These are phyloP conservation scores for Prosopis cineraria DNA, from an alignment of 306 rosid genomes.

Conservation along the genomic window DNA sequence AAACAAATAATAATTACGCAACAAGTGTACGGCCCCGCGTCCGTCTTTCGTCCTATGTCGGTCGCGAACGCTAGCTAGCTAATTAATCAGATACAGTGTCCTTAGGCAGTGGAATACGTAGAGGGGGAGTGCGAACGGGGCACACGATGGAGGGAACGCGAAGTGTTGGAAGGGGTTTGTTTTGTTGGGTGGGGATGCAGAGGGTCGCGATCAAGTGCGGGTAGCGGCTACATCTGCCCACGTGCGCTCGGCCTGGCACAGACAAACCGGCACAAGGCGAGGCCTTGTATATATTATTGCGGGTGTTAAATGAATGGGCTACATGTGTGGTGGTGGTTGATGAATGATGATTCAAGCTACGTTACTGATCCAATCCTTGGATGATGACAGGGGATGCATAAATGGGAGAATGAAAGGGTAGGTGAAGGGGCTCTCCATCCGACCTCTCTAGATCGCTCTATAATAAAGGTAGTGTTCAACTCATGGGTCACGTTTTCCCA, in stretches of 20 bases:
- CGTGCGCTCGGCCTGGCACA: constrained; percentile 36
- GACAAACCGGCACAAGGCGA: constrained; percentile 9
- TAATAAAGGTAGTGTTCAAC: no score
- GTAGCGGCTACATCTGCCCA: constrained; percentile 27
- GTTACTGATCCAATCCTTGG: no score
- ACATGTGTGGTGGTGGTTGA: background rate
- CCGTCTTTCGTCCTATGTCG: background rate
- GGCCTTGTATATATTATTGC: background rate
- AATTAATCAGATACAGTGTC: no score
- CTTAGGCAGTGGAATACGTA: no score
- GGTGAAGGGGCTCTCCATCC: background rate
- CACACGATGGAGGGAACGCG: no score
- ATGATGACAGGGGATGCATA: no score
- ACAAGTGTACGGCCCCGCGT: background rate
- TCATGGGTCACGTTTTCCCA: no score
- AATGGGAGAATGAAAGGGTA: no score
- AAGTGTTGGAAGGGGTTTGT: no score
- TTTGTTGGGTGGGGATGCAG: no score
- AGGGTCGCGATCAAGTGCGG: background rate
- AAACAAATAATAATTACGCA: background rate
- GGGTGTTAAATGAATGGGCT: background rate
- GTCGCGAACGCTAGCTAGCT: background rate
- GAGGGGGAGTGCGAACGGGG: no score
- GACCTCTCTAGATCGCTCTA: no score
- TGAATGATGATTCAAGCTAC: background rate